Evolutionary conservation across 73 alveolate species (phyloP).

Genomic region (Breviolum minutum): DNA sequence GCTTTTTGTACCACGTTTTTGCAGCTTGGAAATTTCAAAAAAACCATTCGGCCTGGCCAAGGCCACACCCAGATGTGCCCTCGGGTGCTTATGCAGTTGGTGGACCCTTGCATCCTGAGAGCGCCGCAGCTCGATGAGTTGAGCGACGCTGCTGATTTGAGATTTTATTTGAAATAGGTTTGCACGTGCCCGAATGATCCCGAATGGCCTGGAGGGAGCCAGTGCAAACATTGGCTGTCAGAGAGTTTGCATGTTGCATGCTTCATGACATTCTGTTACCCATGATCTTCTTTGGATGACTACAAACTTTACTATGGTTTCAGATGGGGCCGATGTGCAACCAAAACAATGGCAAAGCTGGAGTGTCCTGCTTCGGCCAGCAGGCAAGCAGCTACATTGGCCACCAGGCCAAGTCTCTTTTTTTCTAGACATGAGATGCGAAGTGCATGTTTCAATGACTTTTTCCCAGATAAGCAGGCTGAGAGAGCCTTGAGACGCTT

Average conservation of each 20-base stretch:
- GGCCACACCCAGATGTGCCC: slow-evolving; percentile 94
- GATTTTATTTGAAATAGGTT: neutral
- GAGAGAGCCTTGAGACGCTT: neutral
- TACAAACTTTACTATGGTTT: too few species aligned
- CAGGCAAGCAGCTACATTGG: neutral
- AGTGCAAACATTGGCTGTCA: too few species aligned
- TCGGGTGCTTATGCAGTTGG: slow-evolving; percentile 94
- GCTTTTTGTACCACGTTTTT: too few species aligned
- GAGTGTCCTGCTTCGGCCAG: neutral
- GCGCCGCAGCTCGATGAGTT: slow-evolving; percentile 1
- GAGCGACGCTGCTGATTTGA: neutral
- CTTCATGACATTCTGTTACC: neutral
- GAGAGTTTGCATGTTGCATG: neutral
- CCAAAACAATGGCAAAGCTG: neutral
- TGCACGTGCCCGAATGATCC: neutral
- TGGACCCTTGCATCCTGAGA: slow-evolving; percentile 93
- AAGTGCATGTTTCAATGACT: slow-evolving; percentile 11
- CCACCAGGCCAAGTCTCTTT: slow-evolving; percentile 33
- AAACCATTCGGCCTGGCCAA: neutral
- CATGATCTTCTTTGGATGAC: too few species aligned
- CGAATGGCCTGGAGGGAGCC: too few species aligned
- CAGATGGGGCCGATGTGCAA: too few species aligned
- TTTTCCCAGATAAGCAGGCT: neutral
- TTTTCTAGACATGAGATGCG: slow-evolving; percentile 28
- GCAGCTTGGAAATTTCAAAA: too few species aligned